These are phyloP conservation scores for Urochloa ruziziensis DNA, from an alignment of 176 grass and related monocot genomes.

Conservation along the genomic window DNA sequence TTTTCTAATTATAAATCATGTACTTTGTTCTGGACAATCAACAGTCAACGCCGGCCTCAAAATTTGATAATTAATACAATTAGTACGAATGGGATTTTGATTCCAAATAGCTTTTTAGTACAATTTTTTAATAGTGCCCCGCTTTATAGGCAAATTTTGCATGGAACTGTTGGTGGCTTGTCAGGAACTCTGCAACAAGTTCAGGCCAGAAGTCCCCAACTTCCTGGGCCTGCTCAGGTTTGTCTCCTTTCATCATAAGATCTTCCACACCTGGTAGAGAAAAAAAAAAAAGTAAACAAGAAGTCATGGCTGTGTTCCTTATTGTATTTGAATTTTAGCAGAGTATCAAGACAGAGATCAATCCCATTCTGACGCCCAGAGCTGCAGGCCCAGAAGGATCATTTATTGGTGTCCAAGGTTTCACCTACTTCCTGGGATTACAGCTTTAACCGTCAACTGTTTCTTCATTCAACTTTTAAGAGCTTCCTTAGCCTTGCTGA, in stretches of 20 bases:
- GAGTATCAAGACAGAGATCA: conserved; percentile 93
- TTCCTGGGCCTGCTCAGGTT: conserved; percentile 87
- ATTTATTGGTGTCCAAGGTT: conserved; percentile 89
- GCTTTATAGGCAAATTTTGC: conserved; percentile 80
- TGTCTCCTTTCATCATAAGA: conserved; percentile 8
- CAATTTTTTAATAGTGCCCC: conserved; percentile 7
- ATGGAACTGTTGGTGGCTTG: conserved; percentile 77
- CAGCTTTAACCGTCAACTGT: background rate
- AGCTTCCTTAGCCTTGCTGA: background rate
- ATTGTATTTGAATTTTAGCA: conserved; percentile 45
- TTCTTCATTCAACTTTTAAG: conserved; percentile 6
- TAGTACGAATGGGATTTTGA: conserved; percentile 7
- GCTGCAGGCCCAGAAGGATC: conserved; percentile 73
- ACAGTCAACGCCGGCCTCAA: background rate
- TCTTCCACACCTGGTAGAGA: background rate
- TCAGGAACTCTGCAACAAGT: conserved; percentile 84
- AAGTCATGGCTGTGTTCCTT: background rate
- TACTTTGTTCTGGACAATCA: background rate
- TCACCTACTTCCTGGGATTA: conserved; percentile 19
- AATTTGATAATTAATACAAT: background rate
- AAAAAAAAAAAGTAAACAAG: background rate
- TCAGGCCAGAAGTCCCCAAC: conserved; percentile 77
- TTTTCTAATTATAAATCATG: background rate
- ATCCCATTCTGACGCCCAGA: conserved; percentile 82
- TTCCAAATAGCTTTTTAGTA: background rate